Percentiles rank a stretch among this genome's conserved stretches.
These are phyloP conservation scores for Lactarius vividus DNA, from an alignment of 768 basidiomycete species.

Conservation along the genomic window DNA sequence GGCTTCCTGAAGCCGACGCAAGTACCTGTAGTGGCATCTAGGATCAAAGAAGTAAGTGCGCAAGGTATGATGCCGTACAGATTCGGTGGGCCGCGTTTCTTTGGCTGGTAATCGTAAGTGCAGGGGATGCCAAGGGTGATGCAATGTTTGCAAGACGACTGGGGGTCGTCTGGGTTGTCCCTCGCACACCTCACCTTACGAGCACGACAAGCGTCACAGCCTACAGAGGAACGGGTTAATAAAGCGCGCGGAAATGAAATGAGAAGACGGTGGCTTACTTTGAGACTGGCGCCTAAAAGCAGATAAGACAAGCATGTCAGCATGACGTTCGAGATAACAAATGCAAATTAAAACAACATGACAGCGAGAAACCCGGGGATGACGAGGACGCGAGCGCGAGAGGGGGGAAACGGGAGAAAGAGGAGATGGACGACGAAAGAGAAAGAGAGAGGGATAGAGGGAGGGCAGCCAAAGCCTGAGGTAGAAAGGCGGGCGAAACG, in stretches of 20 bases:
- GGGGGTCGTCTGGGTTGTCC: conserved; percentile 74
- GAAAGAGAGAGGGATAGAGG: conserved; percentile 20
- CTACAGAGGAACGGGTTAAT: conserved; percentile 40
- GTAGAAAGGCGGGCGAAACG: conserved; percentile 46
- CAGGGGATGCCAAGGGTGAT: conserved; percentile 77
- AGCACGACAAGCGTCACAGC: conserved; percentile 83
- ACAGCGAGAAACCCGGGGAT: not conserved
- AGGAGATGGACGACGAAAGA: conserved; percentile 26
- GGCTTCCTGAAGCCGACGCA: conserved; percentile 76
- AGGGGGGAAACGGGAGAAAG: conserved; percentile 23
- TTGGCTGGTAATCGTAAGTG: conserved; percentile 90
- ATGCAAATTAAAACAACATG: conserved; percentile 41
- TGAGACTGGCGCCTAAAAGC: conserved; percentile 75
- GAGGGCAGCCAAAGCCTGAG: conserved; percentile 38
- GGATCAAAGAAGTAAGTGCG: not conserved
- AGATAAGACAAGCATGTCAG: conserved; percentile 36
- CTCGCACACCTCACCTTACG: conserved; percentile 84
- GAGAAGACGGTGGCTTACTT: conserved; percentile 48
- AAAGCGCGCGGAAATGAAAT: conserved; percentile 28
- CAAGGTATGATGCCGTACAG: conserved; percentile 50
- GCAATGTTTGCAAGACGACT: conserved; percentile 85
- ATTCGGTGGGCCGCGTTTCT: conserved; percentile 91
- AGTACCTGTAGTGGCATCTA: conserved; percentile 49
- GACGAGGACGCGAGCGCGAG: not conserved
- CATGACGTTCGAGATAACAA: conserved; percentile 33